A percentile compares a stretch with the other conserved stretches of the same genome.
phyloP scores from a whole-genome alignment of 192 early-diverging fungal genomes.

The Mycoemilia scoparia region DNA sequence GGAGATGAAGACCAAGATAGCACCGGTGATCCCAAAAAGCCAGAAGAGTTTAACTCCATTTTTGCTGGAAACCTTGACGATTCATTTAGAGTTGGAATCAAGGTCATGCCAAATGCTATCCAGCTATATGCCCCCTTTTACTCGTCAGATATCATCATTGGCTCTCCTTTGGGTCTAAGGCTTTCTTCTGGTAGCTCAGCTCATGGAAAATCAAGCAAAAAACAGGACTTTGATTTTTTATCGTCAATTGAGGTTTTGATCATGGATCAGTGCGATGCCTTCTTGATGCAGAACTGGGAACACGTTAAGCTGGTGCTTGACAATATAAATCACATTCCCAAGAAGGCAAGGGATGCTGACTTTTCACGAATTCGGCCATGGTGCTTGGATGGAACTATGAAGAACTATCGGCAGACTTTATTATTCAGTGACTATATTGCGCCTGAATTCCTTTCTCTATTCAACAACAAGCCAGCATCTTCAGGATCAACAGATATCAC shows the following conservation, averaged over 20 bases:
- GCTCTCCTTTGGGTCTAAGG: conserved; percentile 78
- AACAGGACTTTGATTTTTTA: conserved; percentile 81
- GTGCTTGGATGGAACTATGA: conserved; percentile 67
- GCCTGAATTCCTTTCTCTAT: conserved; percentile 83
- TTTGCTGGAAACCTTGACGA: conserved; percentile 96
- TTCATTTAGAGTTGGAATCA: conserved; percentile 80
- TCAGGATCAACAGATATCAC: too few relatives aligned
- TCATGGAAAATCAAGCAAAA: conserved; percentile 46
- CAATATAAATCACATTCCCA: conserved; percentile 74
- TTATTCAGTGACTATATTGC: conserved; percentile 61
- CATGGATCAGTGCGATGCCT: conserved; percentile 63
- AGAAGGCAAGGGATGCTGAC: conserved; percentile 82
- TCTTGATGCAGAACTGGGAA: conserved; percentile 99
- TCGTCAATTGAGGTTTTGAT: conserved; percentile 84
- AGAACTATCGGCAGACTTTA: conserved; percentile 78
- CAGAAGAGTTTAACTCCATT: conserved; percentile 60
- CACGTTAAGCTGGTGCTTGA: conserved; percentile 72
- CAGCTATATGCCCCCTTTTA: conserved; percentile 84
- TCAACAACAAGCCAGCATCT: conserved; percentile 52
- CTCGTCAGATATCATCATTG: conserved; percentile 74
- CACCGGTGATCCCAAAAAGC: conserved; percentile 36
- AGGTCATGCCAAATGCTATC: conserved; percentile 68
- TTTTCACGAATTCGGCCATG: conserved; percentile 80
- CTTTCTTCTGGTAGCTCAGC: conserved; percentile 53
- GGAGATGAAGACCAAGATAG: conserved; percentile 37